These are phyloP conservation scores for Hermanozyma aechmeae DNA, from an alignment of 805 yeast species.

Conservation along the genomic window DNA sequence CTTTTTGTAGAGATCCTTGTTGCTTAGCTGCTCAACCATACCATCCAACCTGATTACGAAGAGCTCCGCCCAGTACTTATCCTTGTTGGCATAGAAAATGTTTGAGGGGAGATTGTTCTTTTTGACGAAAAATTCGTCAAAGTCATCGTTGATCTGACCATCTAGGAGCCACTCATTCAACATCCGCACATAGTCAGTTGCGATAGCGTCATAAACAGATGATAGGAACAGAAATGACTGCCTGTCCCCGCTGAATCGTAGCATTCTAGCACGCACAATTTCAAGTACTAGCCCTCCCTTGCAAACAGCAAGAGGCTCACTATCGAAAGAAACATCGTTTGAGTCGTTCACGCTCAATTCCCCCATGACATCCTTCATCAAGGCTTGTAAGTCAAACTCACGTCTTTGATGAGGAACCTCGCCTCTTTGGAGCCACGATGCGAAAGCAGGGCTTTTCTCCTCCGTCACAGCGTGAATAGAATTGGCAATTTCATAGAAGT, in stretches of 20 bases:
- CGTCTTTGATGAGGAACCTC: no score
- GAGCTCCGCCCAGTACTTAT: constrained; percentile 66
- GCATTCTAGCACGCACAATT: constrained; percentile 50
- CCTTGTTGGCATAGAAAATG: constrained; percentile 32
- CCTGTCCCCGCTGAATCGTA: constrained; percentile 57
- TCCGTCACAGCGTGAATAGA: constrained; percentile 41
- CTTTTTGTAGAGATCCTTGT: constrained; percentile 46
- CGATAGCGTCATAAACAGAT: constrained; percentile 45
- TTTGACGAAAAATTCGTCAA: constrained; percentile 61
- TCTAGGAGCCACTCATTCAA: constrained; percentile 69
- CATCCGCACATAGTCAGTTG: constrained; percentile 56
- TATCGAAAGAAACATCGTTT: constrained; percentile 47
- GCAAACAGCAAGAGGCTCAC: constrained; percentile 39
- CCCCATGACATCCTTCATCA: no score
- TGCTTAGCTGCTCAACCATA: constrained; percentile 53
- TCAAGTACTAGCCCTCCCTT: constrained; percentile 74
- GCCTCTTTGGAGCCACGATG: no score
- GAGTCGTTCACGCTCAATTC: no score
- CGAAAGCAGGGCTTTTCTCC: constrained; percentile 17
- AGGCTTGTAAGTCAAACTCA: no score
- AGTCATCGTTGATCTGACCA: constrained; percentile 72
- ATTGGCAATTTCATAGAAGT: constrained; percentile 49
- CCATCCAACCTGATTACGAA: constrained; percentile 71
- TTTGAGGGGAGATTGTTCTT: constrained; percentile 14
- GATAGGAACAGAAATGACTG: constrained; percentile 43